phyloP scores from a whole-genome alignment of 2,329 filamentous ascomycete species.

The Drechslerella stenobrocha region DNA sequence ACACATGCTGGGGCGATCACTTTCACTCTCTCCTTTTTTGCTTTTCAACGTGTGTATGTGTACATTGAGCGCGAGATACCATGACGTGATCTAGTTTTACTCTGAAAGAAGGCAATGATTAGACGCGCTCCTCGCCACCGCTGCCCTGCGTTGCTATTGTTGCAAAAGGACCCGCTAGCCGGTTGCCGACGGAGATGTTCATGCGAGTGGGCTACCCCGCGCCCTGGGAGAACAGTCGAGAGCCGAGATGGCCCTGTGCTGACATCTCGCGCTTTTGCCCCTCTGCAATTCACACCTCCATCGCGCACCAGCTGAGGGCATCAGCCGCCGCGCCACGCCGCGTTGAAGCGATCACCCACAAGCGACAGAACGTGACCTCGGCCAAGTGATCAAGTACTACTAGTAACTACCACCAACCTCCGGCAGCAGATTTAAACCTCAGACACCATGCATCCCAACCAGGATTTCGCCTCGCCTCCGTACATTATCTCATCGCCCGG shows the following conservation, averaged over 20 bases:
- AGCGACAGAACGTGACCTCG: constrained; percentile 14
- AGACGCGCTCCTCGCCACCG: background rate
- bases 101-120: constrained; percentile 12
- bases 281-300: background rate
- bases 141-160: constrained; percentile 1
- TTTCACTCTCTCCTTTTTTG: constrained; percentile 28
- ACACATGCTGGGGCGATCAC: too few species aligned
- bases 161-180: too few species aligned
- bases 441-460: background rate
- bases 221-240: background rate
- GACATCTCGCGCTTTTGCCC: background rate
- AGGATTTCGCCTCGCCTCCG: background rate
- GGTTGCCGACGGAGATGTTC: too few species aligned
- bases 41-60: constrained; percentile 20
- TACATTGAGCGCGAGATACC: constrained; percentile 47
- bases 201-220: background rate
- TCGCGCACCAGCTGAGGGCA: background rate
- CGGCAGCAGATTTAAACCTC: background rate
- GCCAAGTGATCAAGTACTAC: constrained; percentile 9
- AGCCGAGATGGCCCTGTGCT: background rate
- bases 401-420: background rate
- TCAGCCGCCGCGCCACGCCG: background rate
- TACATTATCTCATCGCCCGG: background rate
- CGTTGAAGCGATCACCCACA: background rate
- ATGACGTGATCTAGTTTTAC: constrained; percentile 24